Percentiles rank a stretch among this genome's conserved stretches.
Evolutionary conservation across 305 asterid genomes (phyloP).

Genomic region (Fraxinus platypoda): DNA sequence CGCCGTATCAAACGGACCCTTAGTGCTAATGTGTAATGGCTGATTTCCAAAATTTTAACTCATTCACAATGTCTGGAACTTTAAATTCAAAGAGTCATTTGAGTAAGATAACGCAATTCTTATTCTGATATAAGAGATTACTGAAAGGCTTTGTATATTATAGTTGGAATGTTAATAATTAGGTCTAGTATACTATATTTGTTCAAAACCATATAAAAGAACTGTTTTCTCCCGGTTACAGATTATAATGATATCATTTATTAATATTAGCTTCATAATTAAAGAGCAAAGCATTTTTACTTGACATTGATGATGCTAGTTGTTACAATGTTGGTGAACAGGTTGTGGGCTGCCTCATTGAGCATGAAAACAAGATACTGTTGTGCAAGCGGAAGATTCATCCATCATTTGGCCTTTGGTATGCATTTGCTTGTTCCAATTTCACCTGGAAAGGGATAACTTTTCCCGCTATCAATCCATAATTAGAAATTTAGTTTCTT

Average conservation of each 20-base stretch:
- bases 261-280: background rate
- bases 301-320: background rate
- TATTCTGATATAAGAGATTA: background rate
- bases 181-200: background rate
- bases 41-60: background rate
- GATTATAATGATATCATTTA: background rate
- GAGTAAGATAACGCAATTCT: background rate
- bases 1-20: no score
- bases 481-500: background rate
- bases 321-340: constrained; percentile 25
- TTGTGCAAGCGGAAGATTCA: constrained; percentile 88
- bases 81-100: background rate
- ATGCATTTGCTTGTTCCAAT: constrained; percentile 28
- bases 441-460: background rate
- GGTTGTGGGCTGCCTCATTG: constrained; percentile 99
- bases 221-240: background rate
- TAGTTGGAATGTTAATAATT: background rate
- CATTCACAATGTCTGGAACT: background rate
- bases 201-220: background rate
- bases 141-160: background rate
- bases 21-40: background rate
- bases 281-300: background rate
- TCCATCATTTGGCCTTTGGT: constrained; percentile 97
- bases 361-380: constrained; percentile 86
- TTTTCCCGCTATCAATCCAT: background rate